Evolutionary conservation across 495 filamentous ascomycete species (phyloP).

Genomic region (Penicillium arizonense): DNA sequence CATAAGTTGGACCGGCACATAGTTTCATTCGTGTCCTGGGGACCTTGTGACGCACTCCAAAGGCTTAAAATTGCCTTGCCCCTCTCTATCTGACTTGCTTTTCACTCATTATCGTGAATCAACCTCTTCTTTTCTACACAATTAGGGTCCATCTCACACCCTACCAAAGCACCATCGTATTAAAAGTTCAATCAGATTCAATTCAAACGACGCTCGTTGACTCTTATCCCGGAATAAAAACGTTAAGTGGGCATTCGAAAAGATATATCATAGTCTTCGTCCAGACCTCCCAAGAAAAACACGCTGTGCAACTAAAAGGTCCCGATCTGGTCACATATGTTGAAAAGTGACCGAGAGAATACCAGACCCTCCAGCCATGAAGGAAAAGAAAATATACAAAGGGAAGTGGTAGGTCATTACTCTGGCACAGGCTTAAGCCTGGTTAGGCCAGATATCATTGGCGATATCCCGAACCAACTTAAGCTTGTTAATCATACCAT

Average conservation of each 20-base stretch:
- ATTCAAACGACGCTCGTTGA: constrained; percentile 5
- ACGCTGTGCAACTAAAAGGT: constrained; percentile 13
- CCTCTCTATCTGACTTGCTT: too few species aligned
- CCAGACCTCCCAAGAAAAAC: constrained; percentile 7
- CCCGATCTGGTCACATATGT: constrained; percentile 16
- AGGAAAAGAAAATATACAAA: constrained; percentile 7
- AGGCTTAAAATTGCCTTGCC: too few species aligned
- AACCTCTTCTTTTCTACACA: too few species aligned
- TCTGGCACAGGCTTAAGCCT: constrained; percentile 34
- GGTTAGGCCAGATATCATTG: constrained; percentile 68
- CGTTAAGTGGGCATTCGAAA: constrained; percentile 19
- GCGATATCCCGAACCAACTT: constrained; percentile 66
- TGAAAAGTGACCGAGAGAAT: constrained; percentile 15
- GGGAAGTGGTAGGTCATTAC: neutral
- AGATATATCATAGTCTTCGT: constrained; percentile 15
- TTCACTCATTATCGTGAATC: too few species aligned
- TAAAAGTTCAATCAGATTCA: neutral
- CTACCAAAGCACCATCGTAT: too few species aligned
- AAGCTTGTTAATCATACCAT: constrained; percentile 71
- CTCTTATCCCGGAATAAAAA: constrained; percentile 19
- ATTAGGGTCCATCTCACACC: too few species aligned
- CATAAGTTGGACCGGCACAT: too few species aligned
- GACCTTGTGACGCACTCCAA: too few species aligned
- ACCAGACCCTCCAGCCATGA: constrained; percentile 5
- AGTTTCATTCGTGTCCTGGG: too few species aligned